Evolutionary conservation across 1,139 yeast species (phyloP).

Genomic region (Yamadazyma oceani): DNA sequence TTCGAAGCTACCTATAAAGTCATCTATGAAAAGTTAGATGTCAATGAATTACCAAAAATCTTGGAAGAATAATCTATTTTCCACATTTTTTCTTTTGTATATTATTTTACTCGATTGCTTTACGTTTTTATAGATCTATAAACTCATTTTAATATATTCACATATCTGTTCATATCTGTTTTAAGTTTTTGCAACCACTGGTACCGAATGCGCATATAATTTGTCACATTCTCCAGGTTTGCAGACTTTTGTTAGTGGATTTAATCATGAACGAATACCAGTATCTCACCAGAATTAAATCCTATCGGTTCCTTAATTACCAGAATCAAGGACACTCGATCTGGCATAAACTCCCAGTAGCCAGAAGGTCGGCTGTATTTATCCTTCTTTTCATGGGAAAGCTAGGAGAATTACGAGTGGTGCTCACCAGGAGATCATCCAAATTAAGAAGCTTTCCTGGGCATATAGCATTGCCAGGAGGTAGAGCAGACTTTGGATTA

Average conservation of each 20-base stretch:
- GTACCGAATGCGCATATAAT: no score
- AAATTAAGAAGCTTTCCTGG: conserved; percentile 75
- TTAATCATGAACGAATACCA: background rate
- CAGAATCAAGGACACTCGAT: conserved; percentile 37
- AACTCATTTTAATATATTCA: no score
- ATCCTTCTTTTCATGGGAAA: conserved; percentile 68
- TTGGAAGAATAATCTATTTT: conserved; percentile 20
- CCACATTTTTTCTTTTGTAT: background rate
- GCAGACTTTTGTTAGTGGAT: no score
- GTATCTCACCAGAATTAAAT: conserved; percentile 16
- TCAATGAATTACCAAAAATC: conserved; percentile 35
- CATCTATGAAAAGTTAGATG: conserved; percentile 63
- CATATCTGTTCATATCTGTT: no score
- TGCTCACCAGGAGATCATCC: conserved; percentile 75
- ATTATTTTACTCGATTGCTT: background rate
- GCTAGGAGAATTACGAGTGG: conserved; percentile 71
- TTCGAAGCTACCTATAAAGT: conserved; percentile 84
- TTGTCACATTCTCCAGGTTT: no score
- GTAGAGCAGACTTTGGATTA: conserved; percentile 65
- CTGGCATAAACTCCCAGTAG: conserved; percentile 58
- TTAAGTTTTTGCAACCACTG: no score
- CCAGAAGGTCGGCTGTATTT: conserved; percentile 77
- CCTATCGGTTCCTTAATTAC: conserved; percentile 26
- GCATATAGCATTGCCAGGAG: conserved; percentile 89
- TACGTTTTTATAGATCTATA: no score